These are phyloP conservation scores for Metschnikowia arizonensis DNA, from an alignment of 805 yeast genomes.

Conservation along the genomic window DNA sequence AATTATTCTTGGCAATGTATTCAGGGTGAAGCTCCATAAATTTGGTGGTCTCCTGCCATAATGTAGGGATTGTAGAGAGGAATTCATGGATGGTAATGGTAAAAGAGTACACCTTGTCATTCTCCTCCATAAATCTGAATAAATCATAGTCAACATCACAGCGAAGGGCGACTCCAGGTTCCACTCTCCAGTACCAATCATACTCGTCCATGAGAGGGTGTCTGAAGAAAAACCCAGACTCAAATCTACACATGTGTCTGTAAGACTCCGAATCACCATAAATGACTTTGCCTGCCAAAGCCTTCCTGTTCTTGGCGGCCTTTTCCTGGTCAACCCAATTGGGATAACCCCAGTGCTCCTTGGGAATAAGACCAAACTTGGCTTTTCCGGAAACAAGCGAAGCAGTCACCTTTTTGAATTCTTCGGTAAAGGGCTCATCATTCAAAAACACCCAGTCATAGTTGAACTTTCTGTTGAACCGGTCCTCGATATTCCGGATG, in stretches of 20 bases:
- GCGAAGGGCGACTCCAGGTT: slow-evolving; percentile 74
- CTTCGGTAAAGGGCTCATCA: slow-evolving; percentile 79
- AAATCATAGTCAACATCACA: slow-evolving; percentile 89
- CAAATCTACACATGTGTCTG: slow-evolving; percentile 91
- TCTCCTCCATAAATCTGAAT: slow-evolving; percentile 71
- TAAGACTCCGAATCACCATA: slow-evolving; percentile 75
- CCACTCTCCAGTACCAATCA: slow-evolving; percentile 94
- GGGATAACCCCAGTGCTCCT: slow-evolving; percentile 85
- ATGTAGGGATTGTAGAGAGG: slow-evolving; percentile 76
- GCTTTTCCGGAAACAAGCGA: slow-evolving; percentile 73
- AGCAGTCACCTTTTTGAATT: slow-evolving; percentile 65
- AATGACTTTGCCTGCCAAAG: slow-evolving; percentile 55
- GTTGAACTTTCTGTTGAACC: slow-evolving; percentile 74
- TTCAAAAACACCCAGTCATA: slow-evolving; percentile 96
- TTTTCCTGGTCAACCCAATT: slow-evolving; percentile 72
- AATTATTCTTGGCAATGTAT: slow-evolving; percentile 56
- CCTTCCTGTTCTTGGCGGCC: slow-evolving; percentile 60
- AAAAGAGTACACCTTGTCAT: slow-evolving; percentile 80
- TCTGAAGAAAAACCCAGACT: slow-evolving; percentile 84
- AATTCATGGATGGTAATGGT: slow-evolving; percentile 82
- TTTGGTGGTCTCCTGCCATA: slow-evolving; percentile 74
- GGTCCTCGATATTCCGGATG: slow-evolving; percentile 77
- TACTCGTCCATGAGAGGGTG: slow-evolving; percentile 71
- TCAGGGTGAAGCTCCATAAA: slow-evolving; percentile 60
- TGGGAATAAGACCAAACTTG: slow-evolving; percentile 75